Base-by-base conservation (phyloP, 352 stramenopile genomes). In the Phytophthora boehmeriae region DNA sequence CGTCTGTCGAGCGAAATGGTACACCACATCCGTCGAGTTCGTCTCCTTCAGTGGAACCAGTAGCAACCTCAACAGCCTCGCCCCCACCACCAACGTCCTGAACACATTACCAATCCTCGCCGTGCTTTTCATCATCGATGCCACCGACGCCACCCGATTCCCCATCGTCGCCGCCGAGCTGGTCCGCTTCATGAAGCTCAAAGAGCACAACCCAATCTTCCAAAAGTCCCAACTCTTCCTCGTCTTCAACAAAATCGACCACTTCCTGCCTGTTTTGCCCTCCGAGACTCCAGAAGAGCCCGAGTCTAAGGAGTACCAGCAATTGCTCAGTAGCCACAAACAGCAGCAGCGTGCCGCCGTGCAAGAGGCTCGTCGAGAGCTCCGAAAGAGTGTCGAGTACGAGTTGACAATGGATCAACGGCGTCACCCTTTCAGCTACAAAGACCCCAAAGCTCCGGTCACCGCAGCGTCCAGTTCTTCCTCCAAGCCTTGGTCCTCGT, bases 211-310 rank as follows among this genome's bases (percentile, higher is more conserved):
- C 16, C 73, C 71, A 17, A 27, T 14, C 14, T 64, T 87, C 36
- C 50, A 64, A 14, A 66, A 69, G 8, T 47, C 73, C 0, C 80
- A 72, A 35, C 66, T 89, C 30, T 75, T 86, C 36, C 46, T 88
- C 2, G 23, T 90, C 14, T 54, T 90, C 32, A 90, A 90, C 68
- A 90, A 90, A 66, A 72, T 56, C 1, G 80, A 89, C 48, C 43
- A 59, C 16, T 66, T 71, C 13, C 17, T 76, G 13, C 58, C 44
- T 5, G 41, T 32, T 8, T 14, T 54, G 22, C 48, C 35, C 0
- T 17, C 34, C 5, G 57, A 66, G 55, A 66, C 58, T 3, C 56
- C 58, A 17, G 63, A 68, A 44, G 50, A 54, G 8, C 46, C 36
- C 5, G 34, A 66, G n/a, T 45, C 48, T 35, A 47, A 54, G 52